A percentile compares a stretch with the other conserved stretches of the same genome.
Evolutionary conservation across 257 asterid genomes (phyloP).

Genomic region (Euphrasia confusa): DNA sequence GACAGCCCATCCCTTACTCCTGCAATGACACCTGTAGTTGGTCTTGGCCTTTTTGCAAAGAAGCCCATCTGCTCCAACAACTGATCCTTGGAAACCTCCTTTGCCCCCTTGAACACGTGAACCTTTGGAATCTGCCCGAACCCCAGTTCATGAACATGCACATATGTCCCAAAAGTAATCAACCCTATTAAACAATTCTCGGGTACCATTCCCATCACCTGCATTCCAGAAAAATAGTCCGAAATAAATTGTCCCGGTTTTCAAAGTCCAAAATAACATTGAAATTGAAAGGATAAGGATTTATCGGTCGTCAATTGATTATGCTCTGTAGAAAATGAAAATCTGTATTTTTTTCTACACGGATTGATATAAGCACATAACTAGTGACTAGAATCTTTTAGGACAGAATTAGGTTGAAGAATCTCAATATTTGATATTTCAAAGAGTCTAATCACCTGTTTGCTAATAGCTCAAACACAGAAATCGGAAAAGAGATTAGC

Average conservation of each 20-base stretch:
- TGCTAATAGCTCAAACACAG: neutral
- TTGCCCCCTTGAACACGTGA: constrained; percentile 93
- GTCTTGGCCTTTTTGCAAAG: constrained; percentile 75
- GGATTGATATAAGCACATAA: constrained; percentile 5
- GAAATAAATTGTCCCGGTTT: constrained; percentile 4
- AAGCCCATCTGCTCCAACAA: constrained; percentile 95
- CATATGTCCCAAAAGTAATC: constrained; percentile 85
- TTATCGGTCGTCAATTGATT: too few species aligned
- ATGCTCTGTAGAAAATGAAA: neutral
- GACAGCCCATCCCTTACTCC: constrained; percentile 92
- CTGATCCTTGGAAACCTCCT: constrained; percentile 83
- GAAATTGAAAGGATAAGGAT: neutral
- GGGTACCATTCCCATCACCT: constrained; percentile 86
- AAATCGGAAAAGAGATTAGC: neutral
- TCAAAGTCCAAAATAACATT: constrained; percentile 12
- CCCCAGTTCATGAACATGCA: constrained; percentile 93
- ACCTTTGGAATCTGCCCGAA: constrained; percentile 88
- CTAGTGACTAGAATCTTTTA: too few species aligned
- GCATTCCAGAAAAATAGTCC: constrained; percentile 27
- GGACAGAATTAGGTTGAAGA: too few species aligned
- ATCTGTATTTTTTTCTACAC: neutral
- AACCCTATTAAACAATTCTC: constrained; percentile 92
- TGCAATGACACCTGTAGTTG: constrained; percentile 82
- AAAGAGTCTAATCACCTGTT: too few species aligned
- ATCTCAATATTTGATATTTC: neutral